A percentile compares a stretch with the other conserved stretches of the same genome.
phyloP scores from a whole-genome alignment of 345 rosid species.

The Leavenworthia alabamica region DNA sequence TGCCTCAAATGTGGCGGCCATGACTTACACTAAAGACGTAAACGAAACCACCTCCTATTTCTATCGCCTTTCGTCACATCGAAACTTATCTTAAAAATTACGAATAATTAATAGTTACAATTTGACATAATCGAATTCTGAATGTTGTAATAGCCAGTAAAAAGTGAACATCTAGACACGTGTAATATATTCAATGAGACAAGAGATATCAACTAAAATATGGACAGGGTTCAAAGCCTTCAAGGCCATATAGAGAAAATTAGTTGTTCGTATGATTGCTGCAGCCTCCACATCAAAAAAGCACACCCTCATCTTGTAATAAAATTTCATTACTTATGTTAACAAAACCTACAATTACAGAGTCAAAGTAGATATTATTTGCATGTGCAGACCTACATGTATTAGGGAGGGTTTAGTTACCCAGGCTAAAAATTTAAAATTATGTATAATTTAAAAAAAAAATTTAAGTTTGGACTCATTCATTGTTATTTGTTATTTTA shows the following conservation, averaged over 20 bases:
- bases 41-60: constrained; percentile 13
- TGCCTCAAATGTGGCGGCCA: constrained; percentile 31
- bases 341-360: no score
- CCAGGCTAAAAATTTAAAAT: no score
- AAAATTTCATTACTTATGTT: no score
- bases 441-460: no score
- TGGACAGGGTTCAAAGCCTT: not conserved
- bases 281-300: constrained; percentile 1
- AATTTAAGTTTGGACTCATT: no score
- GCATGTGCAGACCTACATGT: no score
- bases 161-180: not conserved
- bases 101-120: not conserved
- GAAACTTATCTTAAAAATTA: not conserved
- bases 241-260: not conserved
- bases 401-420: no score
- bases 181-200: not conserved
- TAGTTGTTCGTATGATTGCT: not conserved
- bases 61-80: constrained; percentile 6
- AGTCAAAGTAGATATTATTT: no score
- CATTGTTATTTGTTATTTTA: no score
- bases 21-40: constrained; percentile 11
- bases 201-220: not conserved
- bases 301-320: not conserved
- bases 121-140: not conserved
- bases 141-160: not conserved